Evolutionary conservation across 805 yeast species (phyloP).

Genomic region (Pichia cephalocereana): DNA sequence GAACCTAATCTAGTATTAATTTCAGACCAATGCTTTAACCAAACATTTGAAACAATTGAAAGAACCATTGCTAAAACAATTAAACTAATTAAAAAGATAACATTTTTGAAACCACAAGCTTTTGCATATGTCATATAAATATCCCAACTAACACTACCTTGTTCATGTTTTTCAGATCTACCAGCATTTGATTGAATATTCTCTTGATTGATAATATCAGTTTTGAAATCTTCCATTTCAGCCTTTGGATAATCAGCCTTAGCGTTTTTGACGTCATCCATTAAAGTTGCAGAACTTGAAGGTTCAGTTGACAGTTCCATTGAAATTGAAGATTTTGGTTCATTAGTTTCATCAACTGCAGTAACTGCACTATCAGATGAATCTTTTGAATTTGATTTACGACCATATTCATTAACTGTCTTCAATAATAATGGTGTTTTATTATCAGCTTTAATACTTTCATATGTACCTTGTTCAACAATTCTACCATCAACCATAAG

Average conservation of each 20-base stretch:
- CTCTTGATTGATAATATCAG: conserved; percentile 26
- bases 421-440: conserved; percentile 32
- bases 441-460: conserved; percentile 31
- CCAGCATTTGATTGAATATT: conserved; percentile 33
- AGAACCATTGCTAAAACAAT: conserved; percentile 51
- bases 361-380: background rate
- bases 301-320: conserved; percentile 6
- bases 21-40: conserved; percentile 98
- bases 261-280: conserved; percentile 25
- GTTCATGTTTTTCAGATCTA: conserved; percentile 74
- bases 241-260: conserved; percentile 49
- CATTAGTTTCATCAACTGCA: conserved; percentile 2
- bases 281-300: conserved; percentile 15
- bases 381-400: conserved; percentile 21
- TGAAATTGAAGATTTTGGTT: conserved; percentile 12
- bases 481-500: conserved; percentile 56
- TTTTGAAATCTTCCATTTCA: conserved; percentile 38
- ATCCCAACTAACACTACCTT: conserved; percentile 87
- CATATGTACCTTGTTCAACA: conserved; percentile 56
- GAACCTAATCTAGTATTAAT: conserved; percentile 58
- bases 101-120: conserved; percentile 73
- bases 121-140: conserved; percentile 77
- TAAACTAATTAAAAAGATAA: conserved; percentile 44
- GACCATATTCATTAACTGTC: conserved; percentile 49
- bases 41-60: conserved; percentile 65